Base-by-base conservation (phyloP, 768 basidiomycete genomes). In the Pisolithus albus region DNA sequence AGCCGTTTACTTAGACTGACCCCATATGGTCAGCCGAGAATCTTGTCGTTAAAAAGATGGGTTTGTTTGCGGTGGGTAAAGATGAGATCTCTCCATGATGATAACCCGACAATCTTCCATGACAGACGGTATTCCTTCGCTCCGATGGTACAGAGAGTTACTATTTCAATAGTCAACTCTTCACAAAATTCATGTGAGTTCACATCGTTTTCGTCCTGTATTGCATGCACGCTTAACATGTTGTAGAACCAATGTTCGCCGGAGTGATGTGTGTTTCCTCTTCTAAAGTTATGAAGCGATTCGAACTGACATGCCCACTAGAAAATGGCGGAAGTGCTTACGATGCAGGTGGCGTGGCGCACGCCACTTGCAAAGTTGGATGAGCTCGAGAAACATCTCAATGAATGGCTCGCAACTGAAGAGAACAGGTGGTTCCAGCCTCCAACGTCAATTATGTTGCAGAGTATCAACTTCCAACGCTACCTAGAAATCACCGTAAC, bases 361-460 rank as follows among this genome's bases (percentile, higher is more conserved):
- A 90, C 87, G 2, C 83, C 88, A 2, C 64, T 86, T 28, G 76
- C 75, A 42, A 89, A 86, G 65, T 64, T 91, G 0, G 88, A 90
- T 57, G 75, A 74, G 23, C 75, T 91, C 5, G 84, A 88, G 61
- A 74, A 75, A 50, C 71, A 69, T 46, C 64, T 91, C 53, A 88
- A 88, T 54, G 76, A 80, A 39, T 90, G 88, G 88, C 75, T 91
- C 9, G 72, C 78, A 26, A 86, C 82, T 8, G 88, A 90, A 61
- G 83, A 87, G 62, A 86, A 89, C 59, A 73, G 88, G 19, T 89
- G 87, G 87, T 89, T 76, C 59, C 76, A 83, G 47, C 81, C 88
- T 4, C 75, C 73, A 26, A 90, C 87, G 9, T 77, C 75, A 30
- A 69, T 89, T 52, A 75, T 70, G 5, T 60, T 87, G 43, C 84